phyloP scores from a whole-genome alignment of 225 moss, liverwort and hornwort genomes.

The Thuidium tamariscinum region DNA sequence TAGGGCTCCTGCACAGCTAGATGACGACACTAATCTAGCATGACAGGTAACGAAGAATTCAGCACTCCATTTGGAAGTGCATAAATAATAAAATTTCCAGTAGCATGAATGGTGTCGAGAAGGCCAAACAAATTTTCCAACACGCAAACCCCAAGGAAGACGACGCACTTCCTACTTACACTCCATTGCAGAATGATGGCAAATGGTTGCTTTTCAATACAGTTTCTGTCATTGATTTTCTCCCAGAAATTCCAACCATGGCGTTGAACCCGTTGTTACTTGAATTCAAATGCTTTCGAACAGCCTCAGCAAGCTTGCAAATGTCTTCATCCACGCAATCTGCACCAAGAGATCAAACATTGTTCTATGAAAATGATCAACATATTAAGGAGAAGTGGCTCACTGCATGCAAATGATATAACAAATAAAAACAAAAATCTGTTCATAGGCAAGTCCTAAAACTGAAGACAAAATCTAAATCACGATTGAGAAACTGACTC shows the following conservation, averaged over 20 bases:
- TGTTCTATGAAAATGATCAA: not conserved
- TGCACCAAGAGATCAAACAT: not conserved
- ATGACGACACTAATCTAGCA: not conserved
- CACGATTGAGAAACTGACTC: not conserved
- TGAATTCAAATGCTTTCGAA: constrained; percentile 31
- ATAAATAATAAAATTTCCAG: not conserved
- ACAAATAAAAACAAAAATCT: not conserved
- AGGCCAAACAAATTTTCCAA: not conserved
- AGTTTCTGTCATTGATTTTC: not conserved
- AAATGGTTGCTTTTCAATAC: not conserved
- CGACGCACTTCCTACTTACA: not conserved
- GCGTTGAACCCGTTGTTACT: not conserved
- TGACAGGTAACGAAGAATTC: not conserved
- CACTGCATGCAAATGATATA: not conserved
- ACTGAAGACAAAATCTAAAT: not conserved
- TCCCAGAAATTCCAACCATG: not conserved
- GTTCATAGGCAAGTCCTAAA: not conserved
- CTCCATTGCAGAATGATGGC: not conserved
- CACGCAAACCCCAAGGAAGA: not conserved
- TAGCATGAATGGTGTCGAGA: not conserved
- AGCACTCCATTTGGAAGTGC: not conserved
- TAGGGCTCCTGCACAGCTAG: not conserved
- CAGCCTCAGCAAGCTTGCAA: constrained; percentile 50
- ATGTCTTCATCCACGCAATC: constrained; percentile 63
- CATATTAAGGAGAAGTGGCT: not conserved